Conservation (phyloP, 139 green algal species). For the Spirogloea muscicola region DNA sequence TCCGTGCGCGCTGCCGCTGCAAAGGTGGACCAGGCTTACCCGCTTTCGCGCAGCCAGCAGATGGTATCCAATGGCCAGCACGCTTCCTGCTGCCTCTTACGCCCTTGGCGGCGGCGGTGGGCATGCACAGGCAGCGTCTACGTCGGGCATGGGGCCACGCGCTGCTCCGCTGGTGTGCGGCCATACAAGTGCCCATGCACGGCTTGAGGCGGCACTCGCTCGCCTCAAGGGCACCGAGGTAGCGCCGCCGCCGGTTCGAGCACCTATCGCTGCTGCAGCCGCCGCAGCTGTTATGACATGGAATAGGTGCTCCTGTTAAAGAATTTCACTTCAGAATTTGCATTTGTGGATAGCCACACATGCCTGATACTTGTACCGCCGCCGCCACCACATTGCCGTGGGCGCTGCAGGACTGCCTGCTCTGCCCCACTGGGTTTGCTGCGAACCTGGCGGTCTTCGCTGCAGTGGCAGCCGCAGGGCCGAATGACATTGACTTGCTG, state of each 20-base stretch:
- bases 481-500: conserved; percentile 17
- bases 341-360: no score
- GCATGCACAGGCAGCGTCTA: conserved; percentile 11
- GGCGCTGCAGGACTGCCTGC: conserved; percentile 48
- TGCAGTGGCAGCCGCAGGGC: conserved; percentile 40
- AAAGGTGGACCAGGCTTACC: no score
- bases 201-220: conserved; percentile 81
- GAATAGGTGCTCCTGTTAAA: neutral
- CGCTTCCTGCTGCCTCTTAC: no score
- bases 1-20: conserved; percentile 54
- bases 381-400: no score
- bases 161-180: conserved; percentile 76
- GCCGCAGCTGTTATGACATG: no score
- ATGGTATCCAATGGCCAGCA: no score
- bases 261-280: neutral
- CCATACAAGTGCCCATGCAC: conserved; percentile 70
- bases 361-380: no score
- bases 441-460: conserved; percentile 79
- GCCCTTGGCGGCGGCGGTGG: no score
- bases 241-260: neutral
- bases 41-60: no score
- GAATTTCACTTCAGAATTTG: no score
- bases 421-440: conserved; percentile 72
- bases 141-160: conserved; percentile 64
- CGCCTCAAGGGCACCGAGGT: conserved; percentile 69